A percentile compares a stretch with the other conserved stretches of the same genome.
Evolutionary conservation across 2,329 filamentous ascomycete genomes (phyloP).

Genomic region (Dactylellina cionopaga): DNA sequence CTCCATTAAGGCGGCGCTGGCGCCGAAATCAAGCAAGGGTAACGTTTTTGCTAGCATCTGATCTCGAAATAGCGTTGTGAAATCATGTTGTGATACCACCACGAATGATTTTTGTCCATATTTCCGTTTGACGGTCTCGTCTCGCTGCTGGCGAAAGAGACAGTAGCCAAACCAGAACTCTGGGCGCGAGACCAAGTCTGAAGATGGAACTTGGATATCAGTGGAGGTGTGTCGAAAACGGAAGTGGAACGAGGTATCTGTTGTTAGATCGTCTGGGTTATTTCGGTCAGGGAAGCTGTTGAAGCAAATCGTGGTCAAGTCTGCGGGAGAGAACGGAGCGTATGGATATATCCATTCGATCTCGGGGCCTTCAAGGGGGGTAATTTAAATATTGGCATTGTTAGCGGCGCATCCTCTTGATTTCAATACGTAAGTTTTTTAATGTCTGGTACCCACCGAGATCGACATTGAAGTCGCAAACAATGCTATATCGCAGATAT

Average conservation of each 20-base stretch:
- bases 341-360: constrained; percentile 58
- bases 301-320: constrained; percentile 58
- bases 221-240: constrained; percentile 57
- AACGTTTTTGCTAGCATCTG: constrained; percentile 56
- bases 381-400: neutral
- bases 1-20: constrained; percentile 57
- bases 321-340: constrained; percentile 56
- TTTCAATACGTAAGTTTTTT: no score
- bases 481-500: constrained; percentile 51
- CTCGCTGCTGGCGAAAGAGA: constrained; percentile 57
- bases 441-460: no score
- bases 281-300: constrained; percentile 58
- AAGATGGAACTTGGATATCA: constrained; percentile 54
- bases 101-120: constrained; percentile 58
- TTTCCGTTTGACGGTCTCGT: constrained; percentile 56
- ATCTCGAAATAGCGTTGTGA: constrained; percentile 56
- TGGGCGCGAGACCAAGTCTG: constrained; percentile 54
- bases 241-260: constrained; percentile 57
- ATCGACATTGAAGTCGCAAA: constrained; percentile 58
- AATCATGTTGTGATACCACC: constrained; percentile 57
- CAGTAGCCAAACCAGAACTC: constrained; percentile 58
- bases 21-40: constrained; percentile 55
- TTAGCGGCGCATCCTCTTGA: no score
- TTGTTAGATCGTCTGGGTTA: constrained; percentile 56
- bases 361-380: constrained; percentile 54